Base-by-base conservation (phyloP, 805 yeast species). In the Candida easanensis region DNA sequence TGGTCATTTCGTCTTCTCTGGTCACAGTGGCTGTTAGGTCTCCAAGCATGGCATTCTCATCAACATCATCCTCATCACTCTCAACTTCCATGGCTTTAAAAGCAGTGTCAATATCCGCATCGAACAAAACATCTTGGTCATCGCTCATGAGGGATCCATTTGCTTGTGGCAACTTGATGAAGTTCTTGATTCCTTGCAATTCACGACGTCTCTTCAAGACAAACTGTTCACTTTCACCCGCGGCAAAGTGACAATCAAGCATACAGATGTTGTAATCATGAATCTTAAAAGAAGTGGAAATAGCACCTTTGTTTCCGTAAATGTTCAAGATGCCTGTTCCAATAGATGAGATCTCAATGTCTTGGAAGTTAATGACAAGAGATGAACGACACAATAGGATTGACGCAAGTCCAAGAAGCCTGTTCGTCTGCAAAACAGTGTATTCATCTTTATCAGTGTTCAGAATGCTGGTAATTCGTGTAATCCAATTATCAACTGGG, bases 231-330 rank as follows among this genome's bases (percentile, higher is more conserved):
- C 64, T 62, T 27, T 69, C 72, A 19, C 85, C 82, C 15, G 79
- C 76, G 2, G 75, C 72, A 36, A 79, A 63, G 56, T 79, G 85
- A 53, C 79, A 68, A 49, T 80, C 76, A 17, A 79, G 57, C 9
- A 76, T 34, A 27, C 64, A 64, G 25, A 71, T 43, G 10, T 58
- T 48, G 14, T 54, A 44, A 17, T 70, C 71, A 7, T 61, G 40
- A 20, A 63, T 44, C 27, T 57, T 59, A 47, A 80, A 68, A 20
- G 63, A 61, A 18, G 77, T 61, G 15, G 70, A 59, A 13, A 77
- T 74, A 4, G 82, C 80, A 3, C 85, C 85, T 52, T 79, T 79
- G 59, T 79, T 79, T 15, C 82, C 84, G 77, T 82, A 79, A 19
- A 70, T 51, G 20, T 78, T 72, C 39, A 79, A 54, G 31, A 78